Evolutionary conservation across 768 basidiomycete genomes (phyloP), one percentile per base, ranked within the genome.

Genomic region (Tricholoma furcatifolium): DNA sequence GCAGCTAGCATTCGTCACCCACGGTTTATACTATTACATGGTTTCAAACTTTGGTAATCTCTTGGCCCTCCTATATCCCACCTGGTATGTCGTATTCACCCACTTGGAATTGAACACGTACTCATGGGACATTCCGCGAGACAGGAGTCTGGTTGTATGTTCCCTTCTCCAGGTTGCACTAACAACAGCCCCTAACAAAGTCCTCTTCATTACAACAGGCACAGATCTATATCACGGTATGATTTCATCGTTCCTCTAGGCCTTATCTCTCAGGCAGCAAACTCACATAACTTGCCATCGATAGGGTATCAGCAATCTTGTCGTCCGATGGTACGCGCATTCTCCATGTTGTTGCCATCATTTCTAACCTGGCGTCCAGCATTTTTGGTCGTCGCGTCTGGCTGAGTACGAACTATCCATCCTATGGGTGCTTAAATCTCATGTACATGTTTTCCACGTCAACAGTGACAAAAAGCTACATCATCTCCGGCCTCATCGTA

Each of bases 241-340:
- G 10, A 18, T 1, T 15, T 36, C 40, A 14, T 6, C 36, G n/a
- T n/a, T 8, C 12, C 17, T n/a, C n/a, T n/a, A n/a, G n/a, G n/a
- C n/a, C n/a, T 14, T 8, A 24, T 4, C 8, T n/a, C n/a, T n/a
- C n/a, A n/a, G n/a, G 18, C 15, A 27, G 23, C 31, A 46, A 23
- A 12, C 23, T 20, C 18, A 30, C 30, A 14, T 27, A 12, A 34
- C n/a, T 9, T 12, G 30, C 4, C 15, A 15, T 35, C 9, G 17
- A 9, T 36, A 58, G 57, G 47, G 45, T 50, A 56, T 64, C 32
- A 70, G 64, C 47, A 67, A 70, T 42, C 43, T 67, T 35, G 58
- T 67, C 40, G 62, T 72, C 32, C 51, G 71, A 62, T 58, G 59
- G 71, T 71, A 53, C 32, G 62, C 54, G 18, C 23, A 36, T n/a